Base-by-base conservation (phyloP, 1,284 basidiomycete genomes). In the Mycena citricolor region DNA sequence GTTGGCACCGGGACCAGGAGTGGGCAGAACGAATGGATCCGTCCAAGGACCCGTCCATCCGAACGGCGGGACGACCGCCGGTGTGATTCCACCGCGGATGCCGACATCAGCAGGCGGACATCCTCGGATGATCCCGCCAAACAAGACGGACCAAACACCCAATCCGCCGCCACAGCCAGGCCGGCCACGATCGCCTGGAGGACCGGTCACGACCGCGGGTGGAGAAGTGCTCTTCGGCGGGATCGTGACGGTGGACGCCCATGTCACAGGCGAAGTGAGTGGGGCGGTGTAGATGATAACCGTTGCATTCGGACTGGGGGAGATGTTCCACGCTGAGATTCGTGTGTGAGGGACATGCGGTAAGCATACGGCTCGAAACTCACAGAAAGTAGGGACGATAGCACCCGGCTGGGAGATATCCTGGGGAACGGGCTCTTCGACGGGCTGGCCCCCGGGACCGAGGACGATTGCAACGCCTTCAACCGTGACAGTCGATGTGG, bases 271-370 rank as follows among this genome's bases (percentile, higher is more conserved):
- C 1, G n/a, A 22, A 1, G 43, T 39, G n/a, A 39, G 36, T n/a
- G 43, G 43, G n/a, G 30, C 43, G 2, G 43, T 45, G 21, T 39
- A 45, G n/a, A 37, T 45, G 10, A 45, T 34, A 2, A 24, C 34
- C 4, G 36, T 13, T 13, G 37, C 43, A 14, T 32, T 32, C 4
- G 43, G 36, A 5, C 36, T 29, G 2, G 43, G 43, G 8, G 39
- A 32, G 14, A 45, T 45, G 16, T 45, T 32, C 14, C 11, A 32
- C 5, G 28, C 42, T 44, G 30, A 23, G 16, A 39, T 14, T 19
- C 20, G 17, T 16, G 31, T n/a, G 26, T 10, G 26, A 10, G 26
- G 20, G 4, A 20, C 12, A 17, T 14, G n/a, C 5, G 13, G 16
- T 29, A 7, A 19, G n/a, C n/a, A n/a, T n/a, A n/a, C n/a, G n/a